Base-by-base conservation (phyloP, 2,329 filamentous ascomycete species). In the Penicillium sp. region DNA sequence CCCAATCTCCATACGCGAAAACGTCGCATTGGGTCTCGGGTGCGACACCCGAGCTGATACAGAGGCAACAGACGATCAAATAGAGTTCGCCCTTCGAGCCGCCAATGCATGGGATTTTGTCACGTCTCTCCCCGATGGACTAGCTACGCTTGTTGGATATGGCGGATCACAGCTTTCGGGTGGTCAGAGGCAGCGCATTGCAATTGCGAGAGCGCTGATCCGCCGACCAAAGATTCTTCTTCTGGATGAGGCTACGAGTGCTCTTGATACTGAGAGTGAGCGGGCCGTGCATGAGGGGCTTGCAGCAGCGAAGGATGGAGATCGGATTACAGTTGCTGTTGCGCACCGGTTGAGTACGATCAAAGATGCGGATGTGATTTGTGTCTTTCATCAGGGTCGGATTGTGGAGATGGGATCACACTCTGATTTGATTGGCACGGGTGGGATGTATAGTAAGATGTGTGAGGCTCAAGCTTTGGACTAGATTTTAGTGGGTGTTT, bases 171-270 rank as follows among this genome's bases (percentile, higher is more conserved):
- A 96, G 45, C 80, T 97, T 8, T 94, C 89, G 48, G 92, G 92
- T 67, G 92, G 92, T 32, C 92, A 97, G 74, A 95, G 95, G 73
- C 92, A 97, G 74, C 88, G 92, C 62, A 92, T 97, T 66, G 91
- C 92, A 5, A 96, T 96, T 72, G 90, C 81, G 0, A 81, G 90
- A 63, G 90, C 90, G 24, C 83, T 95, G 50, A 88, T 95, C 32
- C 90, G 87, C 9, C 87, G 94, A 63, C 91, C 90, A 0, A 91
- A 89, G 76, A 83, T 96, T 65, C 80, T 96, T 2, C 81, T 96
- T 0, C 84, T 96, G 3, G 92, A 96, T 60, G 92, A 96, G 71
- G 92, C 92, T 3, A 96, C 92, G 1, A 91, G 87, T 38, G 89
- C 89, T 10, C 81, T 96, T 0, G 92, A 96, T 67, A 93, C 90